Base-by-base conservation (phyloP, 805 yeast genomes). In the Nakazawaea siamensis region DNA sequence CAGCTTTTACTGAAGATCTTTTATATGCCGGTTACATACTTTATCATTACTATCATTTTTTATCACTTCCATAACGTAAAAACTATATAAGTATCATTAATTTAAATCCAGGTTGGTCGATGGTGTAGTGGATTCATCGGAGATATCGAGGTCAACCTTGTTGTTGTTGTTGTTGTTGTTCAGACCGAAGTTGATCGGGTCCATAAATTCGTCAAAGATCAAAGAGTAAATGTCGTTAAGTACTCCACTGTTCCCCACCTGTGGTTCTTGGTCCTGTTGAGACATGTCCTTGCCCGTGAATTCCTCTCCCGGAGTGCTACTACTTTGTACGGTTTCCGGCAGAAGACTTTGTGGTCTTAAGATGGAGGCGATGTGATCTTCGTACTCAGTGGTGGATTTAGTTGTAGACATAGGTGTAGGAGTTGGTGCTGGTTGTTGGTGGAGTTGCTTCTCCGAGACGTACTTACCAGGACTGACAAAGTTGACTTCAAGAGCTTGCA, bases 151-250 rank as follows among this genome's bases (percentile, higher is more conserved):
- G n/a, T n/a, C n/a, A n/a, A n/a, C n/a, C n/a, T n/a, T n/a, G n/a
- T n/a, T n/a, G 10, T 20, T 10, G 23, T 20, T 10, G 23, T 8
- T 20, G 10, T 20, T 35, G 31, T 23, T 20, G 32, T 16, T 25
- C 10, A 17, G 14, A 17, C 54, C 48, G 35, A 56, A 56, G 8
- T 57, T 52, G 49, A 49, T 46, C 5, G 62, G 62, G 40, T 59
- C 66, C 37, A 58, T 55, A 42, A 54, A 55, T 28, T 64, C 70
- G 42, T 64, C 68, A 45, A 64, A 63, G n/a, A 67, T 61, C 45
- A 66, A 44, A 1, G 68, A 60, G 40, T 67, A 66, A 33, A 66
- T 62, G 43, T 68, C 72, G 27, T 55, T 56, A 40, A 64, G 46
- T 16, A 60, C 50, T 27, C 50, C 62, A 9, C 13, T 9, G 10